Evolutionary conservation across 2,329 filamentous ascomycete species (phyloP).

Genomic region (Plectosphaerella cucumerina): DNA sequence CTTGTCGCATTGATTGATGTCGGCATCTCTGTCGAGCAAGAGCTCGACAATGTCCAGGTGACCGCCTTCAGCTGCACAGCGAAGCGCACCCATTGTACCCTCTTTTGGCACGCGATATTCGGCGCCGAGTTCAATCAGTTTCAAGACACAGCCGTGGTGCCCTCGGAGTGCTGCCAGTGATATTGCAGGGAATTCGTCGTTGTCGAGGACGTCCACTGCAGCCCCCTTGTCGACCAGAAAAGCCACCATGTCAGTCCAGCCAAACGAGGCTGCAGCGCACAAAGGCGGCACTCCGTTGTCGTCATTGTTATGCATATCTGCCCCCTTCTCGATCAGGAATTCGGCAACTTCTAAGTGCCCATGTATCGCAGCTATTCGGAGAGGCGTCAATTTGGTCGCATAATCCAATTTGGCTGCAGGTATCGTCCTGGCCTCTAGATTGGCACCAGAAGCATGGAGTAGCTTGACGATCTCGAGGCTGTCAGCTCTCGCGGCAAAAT

Average conservation of each 20-base stretch:
- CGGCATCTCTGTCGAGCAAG: no score
- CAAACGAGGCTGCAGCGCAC: background rate
- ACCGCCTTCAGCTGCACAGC: no score
- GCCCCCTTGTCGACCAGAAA: background rate
- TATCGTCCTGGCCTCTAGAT: conserved; percentile 7
- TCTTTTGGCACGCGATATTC: no score
- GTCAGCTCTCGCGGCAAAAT: background rate
- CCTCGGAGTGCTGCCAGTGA: no score
- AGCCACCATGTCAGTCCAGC: background rate
- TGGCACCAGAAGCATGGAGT: conserved; percentile 3
- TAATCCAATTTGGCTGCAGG: background rate
- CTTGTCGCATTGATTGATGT: no score
- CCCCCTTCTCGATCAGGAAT: conserved; percentile 16
- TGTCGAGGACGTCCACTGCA: no score
- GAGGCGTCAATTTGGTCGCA: conserved; percentile 3
- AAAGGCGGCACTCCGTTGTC: background rate
- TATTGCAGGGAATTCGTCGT: no score
- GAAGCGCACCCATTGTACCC: no score
- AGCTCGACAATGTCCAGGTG: no score
- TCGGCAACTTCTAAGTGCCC: conserved; percentile 9
- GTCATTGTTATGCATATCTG: conserved; percentile 6
- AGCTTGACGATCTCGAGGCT: conserved; percentile 8
- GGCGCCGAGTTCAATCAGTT: no score
- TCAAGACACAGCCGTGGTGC: no score
- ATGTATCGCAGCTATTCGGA: conserved; percentile 11